A percentile compares a stretch with the other conserved stretches of the same genome.
phyloP scores from a whole-genome alignment of 2,329 filamentous ascomycete species.

The Knoxdaviesia proteae region DNA sequence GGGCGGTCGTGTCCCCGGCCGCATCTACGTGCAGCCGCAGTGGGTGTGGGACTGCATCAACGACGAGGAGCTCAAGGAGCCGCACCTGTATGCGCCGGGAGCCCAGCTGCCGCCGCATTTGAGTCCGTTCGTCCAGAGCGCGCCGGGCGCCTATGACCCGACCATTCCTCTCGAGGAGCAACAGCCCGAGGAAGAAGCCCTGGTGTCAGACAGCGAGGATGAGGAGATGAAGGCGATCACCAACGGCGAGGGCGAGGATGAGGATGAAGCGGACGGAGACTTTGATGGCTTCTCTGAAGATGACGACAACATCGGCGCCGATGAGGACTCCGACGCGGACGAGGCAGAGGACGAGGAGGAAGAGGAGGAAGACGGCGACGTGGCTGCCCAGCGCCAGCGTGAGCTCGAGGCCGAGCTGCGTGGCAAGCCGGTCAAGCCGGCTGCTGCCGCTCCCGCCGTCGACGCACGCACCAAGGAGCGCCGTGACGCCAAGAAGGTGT shows the following conservation, averaged over 20 bases:
- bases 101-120: constrained; percentile 81
- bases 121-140: constrained; percentile 83
- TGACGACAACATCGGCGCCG: constrained; percentile 13
- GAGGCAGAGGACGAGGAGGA: constrained; percentile 24
- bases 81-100: constrained; percentile 77
- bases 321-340: constrained; percentile 22
- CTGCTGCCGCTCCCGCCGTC: constrained; percentile 16
- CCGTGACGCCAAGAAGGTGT: constrained; percentile 48
- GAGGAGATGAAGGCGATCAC: constrained; percentile 9
- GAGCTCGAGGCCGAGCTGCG: constrained; percentile 86
- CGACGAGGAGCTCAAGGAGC: constrained; percentile 66
- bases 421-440: constrained; percentile 35
- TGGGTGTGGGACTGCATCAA: constrained; percentile 98
- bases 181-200: constrained; percentile 67
- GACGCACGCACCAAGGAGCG: constrained; percentile 34
- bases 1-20: constrained; percentile 62
- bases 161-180: constrained; percentile 70
- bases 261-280: constrained; percentile 24
- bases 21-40: constrained; percentile 86
- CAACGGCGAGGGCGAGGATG: constrained; percentile 27
- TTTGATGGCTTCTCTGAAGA: constrained; percentile 23
- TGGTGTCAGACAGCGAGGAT: constrained; percentile 42
- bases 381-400: constrained; percentile 42
- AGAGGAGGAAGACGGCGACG: constrained; percentile 15
- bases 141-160: constrained; percentile 78